Conservation (phyloP, 73 alveolate genomes). For the Breviolum minutum region DNA sequence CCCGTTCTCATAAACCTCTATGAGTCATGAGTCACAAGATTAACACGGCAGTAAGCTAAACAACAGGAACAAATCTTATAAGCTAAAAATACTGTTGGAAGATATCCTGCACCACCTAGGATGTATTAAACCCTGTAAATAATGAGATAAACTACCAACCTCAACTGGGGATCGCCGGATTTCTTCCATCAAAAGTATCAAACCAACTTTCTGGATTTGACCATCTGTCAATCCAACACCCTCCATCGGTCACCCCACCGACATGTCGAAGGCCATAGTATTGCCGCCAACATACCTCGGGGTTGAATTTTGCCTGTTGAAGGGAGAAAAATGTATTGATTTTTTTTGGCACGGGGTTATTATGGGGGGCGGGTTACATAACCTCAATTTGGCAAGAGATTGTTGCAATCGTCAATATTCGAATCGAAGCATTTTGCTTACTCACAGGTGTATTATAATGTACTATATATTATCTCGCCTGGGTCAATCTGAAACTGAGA, state of each 20-base stretch:
- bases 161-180: too few relatives aligned
- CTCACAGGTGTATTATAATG: neutral
- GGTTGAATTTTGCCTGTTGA: neutral
- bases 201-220: neutral
- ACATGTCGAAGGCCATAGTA: slow-evolving; percentile 79
- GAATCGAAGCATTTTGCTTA: neutral
- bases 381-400: neutral
- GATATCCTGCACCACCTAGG: too few relatives aligned
- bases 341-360: neutral
- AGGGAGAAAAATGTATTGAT: too few relatives aligned
- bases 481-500: neutral
- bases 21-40: too few relatives aligned
- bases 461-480: neutral
- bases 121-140: too few relatives aligned
- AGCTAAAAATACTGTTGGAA: too few relatives aligned
- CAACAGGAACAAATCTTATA: too few relatives aligned
- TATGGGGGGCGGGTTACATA: neutral
- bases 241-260: neutral
- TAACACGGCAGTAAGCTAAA: too few relatives aligned
- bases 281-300: slow-evolving; percentile 74
- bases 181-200: neutral
- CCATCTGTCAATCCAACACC: neutral
- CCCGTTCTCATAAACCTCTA: too few relatives aligned
- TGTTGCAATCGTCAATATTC: neutral
- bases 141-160: neutral